phyloP scores from a whole-genome alignment of 2,329 filamentous ascomycete species.

The Byssoonygena ceratinophila region DNA sequence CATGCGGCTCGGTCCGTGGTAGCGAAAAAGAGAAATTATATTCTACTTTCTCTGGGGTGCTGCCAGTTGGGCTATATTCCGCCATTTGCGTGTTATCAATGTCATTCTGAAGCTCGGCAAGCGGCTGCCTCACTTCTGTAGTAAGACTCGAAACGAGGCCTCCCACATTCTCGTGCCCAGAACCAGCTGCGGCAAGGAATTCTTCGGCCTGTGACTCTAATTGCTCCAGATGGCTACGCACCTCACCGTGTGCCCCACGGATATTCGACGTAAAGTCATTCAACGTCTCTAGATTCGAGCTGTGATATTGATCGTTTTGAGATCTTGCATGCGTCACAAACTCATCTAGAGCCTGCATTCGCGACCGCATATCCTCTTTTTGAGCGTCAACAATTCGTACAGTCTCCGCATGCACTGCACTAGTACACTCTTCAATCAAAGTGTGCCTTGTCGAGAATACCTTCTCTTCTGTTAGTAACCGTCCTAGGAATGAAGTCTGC shows the following conservation, averaged over 20 bases:
- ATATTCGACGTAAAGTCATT: slow-evolving; percentile 55
- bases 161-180: slow-evolving; percentile 49
- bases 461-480: slow-evolving; percentile 7
- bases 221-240: slow-evolving; percentile 58
- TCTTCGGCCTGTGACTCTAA: slow-evolving; percentile 58
- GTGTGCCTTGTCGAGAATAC: slow-evolving; percentile 41
- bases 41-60: slow-evolving; percentile 68
- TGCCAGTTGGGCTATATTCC: slow-evolving; percentile 76
- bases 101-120: slow-evolving; percentile 59
- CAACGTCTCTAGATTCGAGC: slow-evolving; percentile 58
- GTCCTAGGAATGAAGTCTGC: background rate
- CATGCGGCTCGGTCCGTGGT: slow-evolving; percentile 61
- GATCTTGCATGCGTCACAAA: slow-evolving; percentile 73
- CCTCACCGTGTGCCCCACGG: slow-evolving; percentile 59
- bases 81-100: slow-evolving; percentile 55
- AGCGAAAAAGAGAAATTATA: slow-evolving; percentile 74
- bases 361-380: slow-evolving; percentile 71
- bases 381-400: slow-evolving; percentile 83
- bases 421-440: slow-evolving; percentile 73
- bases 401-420: slow-evolving; percentile 81
- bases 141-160: slow-evolving; percentile 52
- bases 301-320: slow-evolving; percentile 69
- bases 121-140: slow-evolving; percentile 53
- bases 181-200: slow-evolving; percentile 57
- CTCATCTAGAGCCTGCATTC: slow-evolving; percentile 82